Evolutionary conservation across 2,329 filamentous ascomycete species (phyloP).

Genomic region (Podosphaera xanthii): DNA sequence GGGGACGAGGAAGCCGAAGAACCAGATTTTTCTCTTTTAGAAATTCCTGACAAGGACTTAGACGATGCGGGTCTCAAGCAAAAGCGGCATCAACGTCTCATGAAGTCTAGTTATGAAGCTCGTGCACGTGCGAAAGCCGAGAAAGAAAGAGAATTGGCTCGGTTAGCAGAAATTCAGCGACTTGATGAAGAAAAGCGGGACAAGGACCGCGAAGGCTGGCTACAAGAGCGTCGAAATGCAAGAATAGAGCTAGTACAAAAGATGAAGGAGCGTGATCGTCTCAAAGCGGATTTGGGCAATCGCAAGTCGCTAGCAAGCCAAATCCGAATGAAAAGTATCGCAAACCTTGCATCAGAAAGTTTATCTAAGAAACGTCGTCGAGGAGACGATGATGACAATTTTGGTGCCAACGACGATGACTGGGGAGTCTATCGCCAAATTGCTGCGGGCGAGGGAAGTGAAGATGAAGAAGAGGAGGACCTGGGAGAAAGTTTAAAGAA

Average conservation of each 20-base stretch:
- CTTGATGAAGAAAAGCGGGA: constrained; percentile 65
- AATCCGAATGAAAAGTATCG: constrained; percentile 95
- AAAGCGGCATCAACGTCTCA: constrained; percentile 74
- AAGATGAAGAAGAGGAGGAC: constrained; percentile 85
- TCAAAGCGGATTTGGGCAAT: constrained; percentile 88
- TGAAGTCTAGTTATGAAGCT: constrained; percentile 90
- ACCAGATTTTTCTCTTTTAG: constrained; percentile 70
- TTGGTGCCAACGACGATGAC: constrained; percentile 90
- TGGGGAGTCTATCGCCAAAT: constrained; percentile 95
- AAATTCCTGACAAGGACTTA: constrained; percentile 74
- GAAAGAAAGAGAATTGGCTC: constrained; percentile 78
- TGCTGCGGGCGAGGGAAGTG: constrained; percentile 57
- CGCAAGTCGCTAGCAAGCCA: constrained; percentile 90
- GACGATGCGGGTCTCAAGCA: constrained; percentile 81
- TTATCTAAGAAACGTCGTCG: constrained; percentile 66
- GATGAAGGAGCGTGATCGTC: constrained; percentile 80
- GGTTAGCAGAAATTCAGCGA: constrained; percentile 61
- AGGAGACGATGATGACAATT: constrained; percentile 83
- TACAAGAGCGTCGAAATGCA: constrained; percentile 56
- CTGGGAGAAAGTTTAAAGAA: constrained; percentile 47
- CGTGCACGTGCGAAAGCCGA: constrained; percentile 84
- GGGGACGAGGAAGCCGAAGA: constrained; percentile 59
- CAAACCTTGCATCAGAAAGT: constrained; percentile 78
- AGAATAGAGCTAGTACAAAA: constrained; percentile 49
- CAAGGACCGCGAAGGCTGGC: constrained; percentile 68